phyloP scores from a whole-genome alignment of 805 yeast species.

The Zygosaccharomyces lentus region DNA sequence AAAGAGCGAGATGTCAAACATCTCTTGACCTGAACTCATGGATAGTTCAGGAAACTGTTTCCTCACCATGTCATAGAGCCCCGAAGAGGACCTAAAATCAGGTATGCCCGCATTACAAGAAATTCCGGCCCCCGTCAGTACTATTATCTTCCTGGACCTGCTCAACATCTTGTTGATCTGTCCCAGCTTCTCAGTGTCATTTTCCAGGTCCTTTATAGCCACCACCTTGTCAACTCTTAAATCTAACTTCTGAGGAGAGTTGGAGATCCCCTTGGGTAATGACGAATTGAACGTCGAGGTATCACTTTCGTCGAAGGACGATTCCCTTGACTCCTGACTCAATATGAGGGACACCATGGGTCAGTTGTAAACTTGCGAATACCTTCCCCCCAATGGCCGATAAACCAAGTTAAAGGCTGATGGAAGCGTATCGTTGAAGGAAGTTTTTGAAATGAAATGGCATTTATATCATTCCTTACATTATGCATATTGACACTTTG shows the following conservation, averaged over 20 bases:
- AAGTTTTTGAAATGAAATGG: not conserved
- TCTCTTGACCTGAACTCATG: slow-evolving; percentile 78
- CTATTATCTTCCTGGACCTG: slow-evolving; percentile 46
- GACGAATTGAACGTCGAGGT: not conserved
- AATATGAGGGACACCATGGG: slow-evolving; percentile 2
- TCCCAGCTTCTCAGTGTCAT: slow-evolving; percentile 15
- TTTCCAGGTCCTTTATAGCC: slow-evolving; percentile 16
- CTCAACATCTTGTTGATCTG: slow-evolving; percentile 29
- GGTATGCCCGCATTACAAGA: slow-evolving; percentile 97
- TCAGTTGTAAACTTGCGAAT: not conserved
- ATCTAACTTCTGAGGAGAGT: slow-evolving; percentile 7
- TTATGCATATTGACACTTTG: slow-evolving; percentile 2
- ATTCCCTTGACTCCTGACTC: slow-evolving; percentile 4
- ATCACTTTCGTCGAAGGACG: slow-evolving; percentile 6
- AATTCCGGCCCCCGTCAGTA: slow-evolving; percentile 93
- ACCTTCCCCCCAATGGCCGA: not conserved
- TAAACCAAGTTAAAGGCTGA: not conserved
- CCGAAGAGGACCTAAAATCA: slow-evolving; percentile 81
- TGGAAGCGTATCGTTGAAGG: not conserved
- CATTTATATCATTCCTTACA: not conserved
- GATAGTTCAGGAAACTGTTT: slow-evolving; percentile 50
- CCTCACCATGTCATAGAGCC: slow-evolving; percentile 74
- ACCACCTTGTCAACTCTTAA: slow-evolving; percentile 19
- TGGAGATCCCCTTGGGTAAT: not conserved
- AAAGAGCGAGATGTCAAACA: slow-evolving; percentile 83